Evolutionary conservation across 129 eudicot species (phyloP), one percentile per base, ranked within the genome.

Genomic region (Cynara cardunculus): DNA sequence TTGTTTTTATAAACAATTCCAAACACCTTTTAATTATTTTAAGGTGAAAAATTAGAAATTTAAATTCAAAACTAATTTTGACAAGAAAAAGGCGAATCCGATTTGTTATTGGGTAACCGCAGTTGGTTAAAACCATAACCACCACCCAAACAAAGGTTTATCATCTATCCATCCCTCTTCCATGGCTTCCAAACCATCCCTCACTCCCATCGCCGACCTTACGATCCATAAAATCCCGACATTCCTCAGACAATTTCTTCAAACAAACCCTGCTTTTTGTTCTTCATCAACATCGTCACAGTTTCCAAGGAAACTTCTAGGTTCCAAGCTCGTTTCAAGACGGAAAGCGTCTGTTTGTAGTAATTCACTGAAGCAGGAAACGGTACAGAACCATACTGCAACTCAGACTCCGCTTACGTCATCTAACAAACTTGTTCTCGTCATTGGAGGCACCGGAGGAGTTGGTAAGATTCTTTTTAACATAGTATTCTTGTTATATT

Each of bases 401-500:
- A 11, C 73, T 71, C 78, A 69, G 27, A 8, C 85, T 49, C 72
- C 71, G 72, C 30, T 83, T 32, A 30, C 86, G 25, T 61, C 79
- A 67, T 84, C 96, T 67, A 84, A 94, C 39, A 91, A 92, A 86
- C 87, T 90, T 11, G 96, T 94, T 80, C 97, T 94, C 41, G 97
- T 94, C 73, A 87, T 82, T 73, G 98, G 98, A 49, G 98, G 94
- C 84, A 84, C 97, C 8, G 98, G 98, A 14, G 97, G 98, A 14
- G 97, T 91, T 53, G 98, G 98, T 94, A 85, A 19, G 71, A 4
- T 22, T 69, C 34, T 2, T 53, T n/a, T 70, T 82, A 30, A 25
- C 11, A 18, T 22, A n/a, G 19, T 69, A 26, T 27, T 69, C 56
- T 10, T 44, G 39, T 30, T 74, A 7, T 22, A 10, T 34, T 69